Evolutionary conservation across 2,329 filamentous ascomycete genomes (phyloP), one percentile per base, ranked within the genome.

Genomic region (Botrytis medusae): DNA sequence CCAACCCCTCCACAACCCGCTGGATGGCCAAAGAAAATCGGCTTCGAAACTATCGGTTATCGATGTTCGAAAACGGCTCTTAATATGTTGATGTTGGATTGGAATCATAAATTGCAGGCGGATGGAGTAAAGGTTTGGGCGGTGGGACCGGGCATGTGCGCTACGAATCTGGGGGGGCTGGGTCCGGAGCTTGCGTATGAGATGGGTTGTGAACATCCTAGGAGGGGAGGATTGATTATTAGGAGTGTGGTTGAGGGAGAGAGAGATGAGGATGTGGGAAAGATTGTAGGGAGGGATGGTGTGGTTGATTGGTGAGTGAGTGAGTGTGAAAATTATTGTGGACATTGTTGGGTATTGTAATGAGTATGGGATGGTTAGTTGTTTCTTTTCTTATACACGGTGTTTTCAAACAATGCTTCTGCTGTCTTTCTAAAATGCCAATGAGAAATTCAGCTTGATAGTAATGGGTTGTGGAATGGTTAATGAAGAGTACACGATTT

Each of bases 51-150:
- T 0, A 77, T 81, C 40, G 79, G 79, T 0, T 86, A 87, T 73
- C 81, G 84, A 2, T 80, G 80, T 32, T 78, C 80, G 42, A 87
- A 87, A 78, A 82, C 81, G 4, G 85, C 82, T 0, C 75, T 87
- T 57, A 86, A 86, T 74, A 86, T 86, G 85, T 72, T 87, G 75
- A 85, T 86, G 84, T 78, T 83, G 22, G 83, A 86, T 74, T 86
- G 83, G 82, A 74, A 79, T 62, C 81, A 83, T 51, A 77, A 83
- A 4, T 79, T 89, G 46, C 81, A 80, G 67, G 82, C 82, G 1
- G 87, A 89, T 70, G 85, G 85, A 0, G 85, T 88, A 3, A 87
- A 85, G 78, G 84, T 86, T 0, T 88, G 82, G 81, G 78, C 77
- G 40, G 79, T 88, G 20, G 83, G 81, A 9, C 86, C 86, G 0